A percentile compares a stretch with the other conserved stretches of the same genome.
Evolutionary conservation across 2,329 filamentous ascomycete species (phyloP).

Genomic region (Ophiocordyceps camponoti-leonardi): DNA sequence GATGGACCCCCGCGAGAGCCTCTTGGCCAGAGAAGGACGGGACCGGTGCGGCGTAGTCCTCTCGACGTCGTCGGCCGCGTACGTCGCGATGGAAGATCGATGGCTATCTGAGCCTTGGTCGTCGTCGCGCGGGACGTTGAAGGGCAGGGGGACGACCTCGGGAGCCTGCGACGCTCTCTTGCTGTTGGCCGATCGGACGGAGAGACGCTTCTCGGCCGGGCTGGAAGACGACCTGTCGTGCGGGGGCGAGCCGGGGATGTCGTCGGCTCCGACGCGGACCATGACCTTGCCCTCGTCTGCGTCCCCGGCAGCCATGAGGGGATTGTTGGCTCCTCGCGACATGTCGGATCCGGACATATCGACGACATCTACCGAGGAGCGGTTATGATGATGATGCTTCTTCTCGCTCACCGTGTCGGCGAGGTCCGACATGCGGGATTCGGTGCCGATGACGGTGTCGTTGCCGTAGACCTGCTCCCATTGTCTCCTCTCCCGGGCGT

Average conservation of each 20-base stretch:
- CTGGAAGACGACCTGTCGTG: conserved; percentile 11
- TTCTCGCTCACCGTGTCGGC: conserved; percentile 32
- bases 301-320: conserved; percentile 23
- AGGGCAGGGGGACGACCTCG: conserved; percentile 47
- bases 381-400: conserved; percentile 14
- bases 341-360: conserved; percentile 23
- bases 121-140: conserved; percentile 35
- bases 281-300: conserved; percentile 29
- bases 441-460: conserved; percentile 21
- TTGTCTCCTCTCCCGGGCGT: conserved; percentile 39
- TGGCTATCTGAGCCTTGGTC: conserved; percentile 25
- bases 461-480: conserved; percentile 72
- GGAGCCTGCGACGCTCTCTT: conserved; percentile 10
- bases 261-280: conserved; percentile 34
- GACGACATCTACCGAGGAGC: conserved; percentile 26
- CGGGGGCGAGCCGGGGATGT: conserved; percentile 17
- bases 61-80: conserved; percentile 48
- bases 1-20: conserved; percentile 29
- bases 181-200: conserved; percentile 5
- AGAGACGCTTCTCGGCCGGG: conserved; percentile 9
- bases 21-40: conserved; percentile 24
- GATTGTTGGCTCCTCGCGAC: conserved; percentile 13
- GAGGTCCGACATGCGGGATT: conserved; percentile 31
- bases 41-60: conserved; percentile 6
- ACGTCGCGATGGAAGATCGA: conserved; percentile 51